Evolutionary conservation across 257 asterid species (phyloP).

Genomic region (Solanum chilense): DNA sequence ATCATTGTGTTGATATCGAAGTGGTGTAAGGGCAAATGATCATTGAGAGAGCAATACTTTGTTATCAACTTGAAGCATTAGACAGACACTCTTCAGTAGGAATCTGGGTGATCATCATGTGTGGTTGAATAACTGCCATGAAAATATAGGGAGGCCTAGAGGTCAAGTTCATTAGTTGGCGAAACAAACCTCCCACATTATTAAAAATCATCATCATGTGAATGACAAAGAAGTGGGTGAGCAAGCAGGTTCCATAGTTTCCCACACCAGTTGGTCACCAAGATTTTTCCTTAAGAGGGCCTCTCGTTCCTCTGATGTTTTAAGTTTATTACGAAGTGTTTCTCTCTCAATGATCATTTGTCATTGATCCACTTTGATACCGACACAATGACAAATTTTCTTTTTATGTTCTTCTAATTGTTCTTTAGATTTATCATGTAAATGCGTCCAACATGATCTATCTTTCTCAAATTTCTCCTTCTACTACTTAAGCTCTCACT

Average conservation of each 20-base stretch:
- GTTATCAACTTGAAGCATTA: neutral
- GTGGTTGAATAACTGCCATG: neutral
- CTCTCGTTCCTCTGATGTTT: neutral
- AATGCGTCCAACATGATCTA: neutral
- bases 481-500: neutral
- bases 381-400: neutral
- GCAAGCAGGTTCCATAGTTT: neutral
- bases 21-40: neutral
- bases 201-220: neutral
- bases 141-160: neutral
- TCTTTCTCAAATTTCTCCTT: neutral
- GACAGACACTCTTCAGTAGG: neutral
- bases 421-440: neutral
- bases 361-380: neutral
- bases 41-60: neutral
- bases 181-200: neutral
- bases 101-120: neutral
- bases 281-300: neutral
- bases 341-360: neutral
- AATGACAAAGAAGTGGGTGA: neutral
- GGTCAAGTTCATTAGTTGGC: neutral
- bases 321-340: neutral
- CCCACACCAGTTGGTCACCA: neutral
- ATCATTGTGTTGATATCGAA: neutral
- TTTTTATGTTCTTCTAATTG: neutral